A percentile compares a stretch with the other conserved stretches of the same genome.
Evolutionary conservation across 2,329 filamentous ascomycete genomes (phyloP).

Genomic region (Trichoderma pleuroti): DNA sequence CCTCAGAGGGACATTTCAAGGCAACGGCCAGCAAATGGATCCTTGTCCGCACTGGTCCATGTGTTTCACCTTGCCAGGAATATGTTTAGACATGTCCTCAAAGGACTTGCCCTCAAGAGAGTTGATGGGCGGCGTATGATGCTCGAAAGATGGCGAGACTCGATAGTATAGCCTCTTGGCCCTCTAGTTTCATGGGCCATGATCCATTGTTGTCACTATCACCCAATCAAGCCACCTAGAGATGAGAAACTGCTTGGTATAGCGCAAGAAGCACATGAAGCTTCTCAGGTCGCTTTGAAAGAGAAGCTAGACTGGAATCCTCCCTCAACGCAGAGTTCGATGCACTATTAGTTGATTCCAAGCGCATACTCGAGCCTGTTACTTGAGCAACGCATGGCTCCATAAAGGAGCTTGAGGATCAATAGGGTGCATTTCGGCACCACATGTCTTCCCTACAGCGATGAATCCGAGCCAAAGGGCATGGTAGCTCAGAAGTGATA

Average conservation of each 20-base stretch:
- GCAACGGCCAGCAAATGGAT: neutral
- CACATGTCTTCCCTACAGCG: neutral
- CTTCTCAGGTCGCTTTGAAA: neutral
- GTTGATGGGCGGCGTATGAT: rapidly evolving
- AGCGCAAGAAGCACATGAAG: neutral
- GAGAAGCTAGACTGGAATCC: neutral
- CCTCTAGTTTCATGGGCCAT: neutral
- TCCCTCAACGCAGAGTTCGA: neutral
- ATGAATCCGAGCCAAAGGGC: neutral
- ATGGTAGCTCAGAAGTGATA: neutral
- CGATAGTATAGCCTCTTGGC: neutral
- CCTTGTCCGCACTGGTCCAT: neutral
- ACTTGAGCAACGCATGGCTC: neutral
- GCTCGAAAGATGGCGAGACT: neutral
- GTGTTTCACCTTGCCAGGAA: neutral
- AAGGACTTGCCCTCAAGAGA: neutral
- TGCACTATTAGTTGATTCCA: neutral
- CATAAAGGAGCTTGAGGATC: neutral
- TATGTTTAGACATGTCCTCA: neutral
- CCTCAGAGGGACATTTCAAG: neutral
- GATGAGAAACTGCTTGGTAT: neutral
- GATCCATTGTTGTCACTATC: neutral
- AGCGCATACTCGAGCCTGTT: neutral
- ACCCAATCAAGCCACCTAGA: neutral
- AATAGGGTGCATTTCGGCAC: neutral